Evolutionary conservation across 805 yeast species (phyloP).

Genomic region (Kodamaea leandrae): DNA sequence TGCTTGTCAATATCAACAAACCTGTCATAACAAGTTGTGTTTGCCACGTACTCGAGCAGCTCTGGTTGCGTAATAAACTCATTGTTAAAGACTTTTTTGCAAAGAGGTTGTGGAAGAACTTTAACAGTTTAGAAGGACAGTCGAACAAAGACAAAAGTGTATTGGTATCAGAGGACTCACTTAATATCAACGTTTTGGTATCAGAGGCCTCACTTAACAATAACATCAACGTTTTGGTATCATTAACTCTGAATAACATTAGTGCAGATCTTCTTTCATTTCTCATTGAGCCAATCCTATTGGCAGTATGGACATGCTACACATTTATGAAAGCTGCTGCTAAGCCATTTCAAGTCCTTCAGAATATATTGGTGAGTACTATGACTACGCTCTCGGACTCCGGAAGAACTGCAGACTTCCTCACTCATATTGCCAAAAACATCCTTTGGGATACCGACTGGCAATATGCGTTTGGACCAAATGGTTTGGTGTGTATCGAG

Average conservation of each 20-base stretch:
- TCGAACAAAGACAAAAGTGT: conserved; percentile 12
- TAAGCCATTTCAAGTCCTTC: conserved; percentile 34
- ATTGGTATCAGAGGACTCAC: too few relatives aligned
- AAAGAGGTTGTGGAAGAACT: conserved; percentile 43
- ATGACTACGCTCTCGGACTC: conserved; percentile 24
- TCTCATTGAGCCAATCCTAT: conserved; percentile 30
- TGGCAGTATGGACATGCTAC: conserved; percentile 46
- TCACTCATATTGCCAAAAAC: conserved; percentile 35
- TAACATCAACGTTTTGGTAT: conserved; percentile 60
- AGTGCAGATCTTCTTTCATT: conserved; percentile 22
- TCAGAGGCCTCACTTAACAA: conserved; percentile 56
- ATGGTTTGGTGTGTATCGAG: conserved; percentile 33
- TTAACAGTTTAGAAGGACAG: conserved; percentile 36
- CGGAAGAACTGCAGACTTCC: conserved; percentile 18
- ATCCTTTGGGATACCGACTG: conserved; percentile 34
- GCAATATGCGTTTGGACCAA: conserved; percentile 43
- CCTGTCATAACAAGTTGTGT: conserved; percentile 59
- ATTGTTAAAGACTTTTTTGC: conserved; percentile 62
- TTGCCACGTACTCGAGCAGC: conserved; percentile 49
- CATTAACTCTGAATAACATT: conserved; percentile 48
- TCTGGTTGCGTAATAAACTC: conserved; percentile 48
- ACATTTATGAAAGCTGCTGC: conserved; percentile 29
- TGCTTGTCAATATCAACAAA: conserved; percentile 57
- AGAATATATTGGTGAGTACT: conserved; percentile 38
- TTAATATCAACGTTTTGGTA: too few relatives aligned